Evolutionary conservation across 2,329 filamentous ascomycete species (phyloP), one percentile per base, ranked within the genome.

Genomic region (Claviceps arundinis): DNA sequence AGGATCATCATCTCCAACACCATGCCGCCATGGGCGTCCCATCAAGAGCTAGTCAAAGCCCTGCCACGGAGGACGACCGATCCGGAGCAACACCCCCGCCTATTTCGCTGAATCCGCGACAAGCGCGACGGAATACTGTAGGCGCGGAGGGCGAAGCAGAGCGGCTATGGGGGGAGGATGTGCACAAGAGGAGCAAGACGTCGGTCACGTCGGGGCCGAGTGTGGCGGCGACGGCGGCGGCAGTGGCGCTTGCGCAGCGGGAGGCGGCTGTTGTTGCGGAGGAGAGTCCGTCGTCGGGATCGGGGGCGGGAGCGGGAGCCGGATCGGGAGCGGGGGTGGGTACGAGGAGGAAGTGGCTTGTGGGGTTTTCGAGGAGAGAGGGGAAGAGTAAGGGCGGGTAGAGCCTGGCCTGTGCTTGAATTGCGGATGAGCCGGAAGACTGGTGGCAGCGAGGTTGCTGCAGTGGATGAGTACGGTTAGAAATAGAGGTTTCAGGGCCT

Each of bases 21-120:
- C 30, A 34, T 34, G 30, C 30, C 6, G 50, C 58, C 0, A 67
- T 71, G 50, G 72, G 70, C 6, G 59, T 69, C 38, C 72, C 65
- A 8, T 72, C 66, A 8, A 73, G 65, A 68, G 63, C 63, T 6
- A 65, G 63, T 50, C 64, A 70, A 16, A 62, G 57, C 14, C 62
- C 65, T 3, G 53, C 63, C 0, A 53, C 57, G 0, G 71, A 72
- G 1, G 72, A 75, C 4, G 73, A 76, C 9, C 61, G 69, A 4
- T 62, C 66, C 1, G 72, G 77, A 34, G 73, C 75, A 0, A 81
- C 77, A 7, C 77, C 77, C 3, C 77, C 77, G 4, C 77, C 77
- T 1, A 81, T 81, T 49, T 63, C 73, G 66, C 69, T 76, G 16
- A 75, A 72, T 49, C 65, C 62, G 22, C 65, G 66, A 5, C 63